These are phyloP conservation scores for Mortierella antarctica DNA, from an alignment of 192 early-diverging fungal genomes.

Conservation along the genomic window DNA sequence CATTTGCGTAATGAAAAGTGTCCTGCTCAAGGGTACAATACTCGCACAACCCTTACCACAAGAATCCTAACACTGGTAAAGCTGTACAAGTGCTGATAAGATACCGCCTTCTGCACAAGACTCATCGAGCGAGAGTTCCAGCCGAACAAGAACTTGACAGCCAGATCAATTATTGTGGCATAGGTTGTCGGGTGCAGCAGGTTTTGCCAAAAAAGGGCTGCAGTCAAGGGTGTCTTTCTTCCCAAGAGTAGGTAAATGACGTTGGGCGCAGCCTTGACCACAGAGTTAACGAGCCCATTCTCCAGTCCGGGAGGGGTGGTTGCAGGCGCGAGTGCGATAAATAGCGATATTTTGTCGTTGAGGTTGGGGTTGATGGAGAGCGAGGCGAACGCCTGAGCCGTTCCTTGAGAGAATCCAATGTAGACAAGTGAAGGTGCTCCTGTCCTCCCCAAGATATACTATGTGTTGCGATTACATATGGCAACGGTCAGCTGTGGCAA, in stretches of 20 bases:
- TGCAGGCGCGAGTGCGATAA: conserved; percentile 91
- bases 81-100: conserved; percentile 90
- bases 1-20: too few species aligned
- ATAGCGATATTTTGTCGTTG: conserved; percentile 88
- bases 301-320: conserved; percentile 86
- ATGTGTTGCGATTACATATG: not conserved
- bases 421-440: conserved; percentile 85
- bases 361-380: conserved; percentile 82
- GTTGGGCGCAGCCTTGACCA: conserved; percentile 86
- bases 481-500: not conserved
- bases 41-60: conserved; percentile 63
- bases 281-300: conserved; percentile 82
- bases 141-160: conserved; percentile 82
- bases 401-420: conserved; percentile 98
- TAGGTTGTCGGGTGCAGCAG: conserved; percentile 80
- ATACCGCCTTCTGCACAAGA: conserved; percentile 76
- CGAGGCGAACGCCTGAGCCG: conserved; percentile 88
- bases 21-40: not conserved
- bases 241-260: conserved; percentile 91
- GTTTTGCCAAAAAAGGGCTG: conserved; percentile 87
- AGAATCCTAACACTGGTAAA: conserved; percentile 90
- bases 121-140: conserved; percentile 81
- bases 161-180: conserved; percentile 77
- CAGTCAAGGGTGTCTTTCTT: conserved; percentile 81
- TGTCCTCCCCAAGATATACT: conserved; percentile 88